Evolutionary conservation across 495 filamentous ascomycete genomes (phyloP), one percentile per base, ranked within the genome.

Genomic region (Friedmanniomyces endolithicus): DNA sequence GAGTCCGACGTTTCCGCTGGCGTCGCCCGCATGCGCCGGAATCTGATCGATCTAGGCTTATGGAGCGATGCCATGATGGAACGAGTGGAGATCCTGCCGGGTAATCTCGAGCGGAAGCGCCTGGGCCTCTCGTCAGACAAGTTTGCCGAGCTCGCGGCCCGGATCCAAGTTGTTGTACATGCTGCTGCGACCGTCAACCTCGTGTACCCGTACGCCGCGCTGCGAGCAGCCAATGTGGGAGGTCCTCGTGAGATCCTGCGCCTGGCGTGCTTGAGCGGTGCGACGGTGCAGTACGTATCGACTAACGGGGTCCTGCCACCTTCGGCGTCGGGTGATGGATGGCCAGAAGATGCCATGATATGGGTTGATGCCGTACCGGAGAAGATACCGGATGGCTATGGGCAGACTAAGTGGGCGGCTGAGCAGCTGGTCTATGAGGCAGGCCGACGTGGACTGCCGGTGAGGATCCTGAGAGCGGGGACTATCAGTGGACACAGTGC

Each of bases 341-440:
- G 81, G 80, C 53, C 75, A 0, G 81, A 84, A 60, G 73, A 73
- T 53, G 70, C 75, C 22, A 77, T 77, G 68, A 66, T 84, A 12
- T 66, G 66, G n/a, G 71, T 82, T 0, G 72, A 77, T 12, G 74
- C 79, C 35, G 81, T 84, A 9, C 76, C 79, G 0, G 70, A 71
- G 22, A 82, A 79, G 63, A 59, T 85, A 25, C 63, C 74, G 1
- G 81, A 84, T 63, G 92, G 90, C 8, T 97, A 97, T 63, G 92
- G 89, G 8, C 90, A 96, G 70, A 81, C 76, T 47, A 97, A 97
- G 72, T 88, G 85, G 84, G 82, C 79, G 20, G 70, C 78, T 11
- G 90, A 96, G 67, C 84, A 89, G 62, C 74, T 98, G 12, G 78
- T 90, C 43, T 76, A 85, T 22, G 87, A 85, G 63, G 90, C 90